These are phyloP conservation scores for Suhomyces bribrorum DNA, from an alignment of 1,139 yeast genomes.

Conservation along the genomic window DNA sequence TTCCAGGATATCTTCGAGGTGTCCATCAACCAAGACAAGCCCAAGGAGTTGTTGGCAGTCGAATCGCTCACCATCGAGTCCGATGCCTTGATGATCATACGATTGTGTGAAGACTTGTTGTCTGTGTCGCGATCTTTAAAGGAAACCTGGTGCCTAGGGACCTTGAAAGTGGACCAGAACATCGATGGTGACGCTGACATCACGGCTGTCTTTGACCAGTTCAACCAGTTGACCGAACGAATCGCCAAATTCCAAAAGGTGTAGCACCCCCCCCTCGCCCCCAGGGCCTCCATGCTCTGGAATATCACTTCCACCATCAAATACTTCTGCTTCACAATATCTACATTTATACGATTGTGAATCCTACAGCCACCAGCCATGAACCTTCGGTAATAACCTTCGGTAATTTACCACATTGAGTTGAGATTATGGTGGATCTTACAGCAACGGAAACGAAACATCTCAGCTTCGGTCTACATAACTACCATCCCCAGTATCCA, in stretches of 20 bases:
- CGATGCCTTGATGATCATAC: slow-evolving; percentile 51
- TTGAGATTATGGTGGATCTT: no score
- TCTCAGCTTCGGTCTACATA: no score
- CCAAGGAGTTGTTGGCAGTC: slow-evolving; percentile 53
- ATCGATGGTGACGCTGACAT: slow-evolving; percentile 24
- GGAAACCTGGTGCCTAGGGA: slow-evolving; percentile 61
- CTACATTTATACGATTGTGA: no score
- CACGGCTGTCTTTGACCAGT: slow-evolving; percentile 34
- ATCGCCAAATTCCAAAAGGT: slow-evolving; percentile 30
- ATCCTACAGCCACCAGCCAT: no score
- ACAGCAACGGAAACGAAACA: no score
- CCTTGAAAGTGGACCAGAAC: slow-evolving; percentile 39
- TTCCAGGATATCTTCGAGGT: slow-evolving; percentile 49
- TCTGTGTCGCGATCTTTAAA: slow-evolving; percentile 50
- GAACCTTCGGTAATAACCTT: no score
- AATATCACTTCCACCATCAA: no score
- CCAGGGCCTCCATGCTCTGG: no score
- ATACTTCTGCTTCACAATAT: no score
- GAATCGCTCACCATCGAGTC: slow-evolving; percentile 59
- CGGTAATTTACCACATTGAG: no score
- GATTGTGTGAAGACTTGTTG: slow-evolving; percentile 55
- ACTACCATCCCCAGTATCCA: no score
- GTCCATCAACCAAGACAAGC: slow-evolving; percentile 45
- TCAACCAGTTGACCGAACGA: slow-evolving; percentile 42
- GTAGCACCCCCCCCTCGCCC: no score